phyloP scores from a whole-genome alignment of 2,329 filamentous ascomycete genomes.

The Shiraia sp. region DNA sequence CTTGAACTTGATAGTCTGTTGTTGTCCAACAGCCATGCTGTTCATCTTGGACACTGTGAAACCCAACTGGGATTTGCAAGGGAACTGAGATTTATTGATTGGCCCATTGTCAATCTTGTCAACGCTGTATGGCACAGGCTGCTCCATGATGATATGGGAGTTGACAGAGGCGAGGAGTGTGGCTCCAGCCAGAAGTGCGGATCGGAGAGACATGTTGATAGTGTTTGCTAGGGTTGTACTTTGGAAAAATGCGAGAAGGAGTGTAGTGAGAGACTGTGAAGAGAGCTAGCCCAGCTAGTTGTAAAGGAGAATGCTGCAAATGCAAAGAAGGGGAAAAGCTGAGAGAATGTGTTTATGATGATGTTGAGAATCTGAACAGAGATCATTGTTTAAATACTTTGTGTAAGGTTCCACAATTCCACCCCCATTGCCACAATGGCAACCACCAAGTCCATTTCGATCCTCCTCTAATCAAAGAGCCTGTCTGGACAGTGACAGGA shows the following conservation, averaged over 20 bases:
- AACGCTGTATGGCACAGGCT: conserved; percentile 65
- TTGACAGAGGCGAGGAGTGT: conserved; percentile 60
- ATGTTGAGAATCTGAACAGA: conserved; percentile 12
- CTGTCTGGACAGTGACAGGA: conserved; percentile 26
- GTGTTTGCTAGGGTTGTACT: conserved; percentile 8
- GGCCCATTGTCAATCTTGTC: conserved; percentile 65
- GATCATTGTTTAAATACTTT: background rate
- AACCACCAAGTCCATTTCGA: conserved; percentile 10
- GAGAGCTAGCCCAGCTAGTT: conserved; percentile 39
- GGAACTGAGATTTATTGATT: conserved; percentile 67
- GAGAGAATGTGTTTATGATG: conserved; percentile 11
- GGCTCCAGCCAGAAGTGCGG: conserved; percentile 53
- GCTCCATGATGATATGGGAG: conserved; percentile 76
- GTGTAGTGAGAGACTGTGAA: conserved; percentile 14
- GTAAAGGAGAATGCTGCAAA: conserved; percentile 18
- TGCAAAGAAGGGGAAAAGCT: conserved; percentile 16
- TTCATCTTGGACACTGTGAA: conserved; percentile 40
- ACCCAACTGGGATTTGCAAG: conserved; percentile 60
- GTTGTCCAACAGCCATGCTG: conserved; percentile 64
- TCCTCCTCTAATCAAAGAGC: conserved; percentile 38
- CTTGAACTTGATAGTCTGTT: conserved; percentile 65
- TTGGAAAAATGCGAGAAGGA: conserved; percentile 13
- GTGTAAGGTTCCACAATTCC: conserved; percentile 4
- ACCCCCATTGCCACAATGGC: conserved; percentile 12
- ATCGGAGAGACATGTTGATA: conserved; percentile 56